phyloP scores from a whole-genome alignment of 176 grass and related monocot genomes.

The Phragmites australis region DNA sequence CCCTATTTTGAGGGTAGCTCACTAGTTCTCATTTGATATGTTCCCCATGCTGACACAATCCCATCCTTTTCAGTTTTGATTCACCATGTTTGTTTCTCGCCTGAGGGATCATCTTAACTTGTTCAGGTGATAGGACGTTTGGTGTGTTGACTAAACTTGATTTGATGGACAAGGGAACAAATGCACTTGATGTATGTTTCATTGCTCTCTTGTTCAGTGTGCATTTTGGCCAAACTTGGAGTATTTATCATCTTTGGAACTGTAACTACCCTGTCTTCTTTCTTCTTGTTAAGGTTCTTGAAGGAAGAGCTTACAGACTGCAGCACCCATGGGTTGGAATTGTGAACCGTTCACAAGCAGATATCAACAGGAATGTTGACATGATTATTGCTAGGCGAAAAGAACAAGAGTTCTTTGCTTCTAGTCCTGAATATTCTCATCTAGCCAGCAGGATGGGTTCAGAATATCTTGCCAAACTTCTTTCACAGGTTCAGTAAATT shows the following conservation, averaged over 20 bases:
- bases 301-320: constrained; percentile 80
- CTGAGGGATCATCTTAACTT: constrained; percentile 25
- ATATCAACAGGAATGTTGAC: constrained; percentile 82
- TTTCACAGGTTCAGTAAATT: constrained; percentile 58
- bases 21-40: constrained; percentile 16
- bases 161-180: constrained; percentile 91
- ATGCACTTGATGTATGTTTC: constrained; percentile 69
- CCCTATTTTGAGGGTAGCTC: background rate
- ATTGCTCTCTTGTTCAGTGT: constrained; percentile 13
- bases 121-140: constrained; percentile 78
- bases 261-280: background rate
- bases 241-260: background rate
- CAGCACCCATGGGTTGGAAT: constrained; percentile 93
- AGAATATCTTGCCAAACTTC: constrained; percentile 88
- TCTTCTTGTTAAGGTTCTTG: constrained; percentile 60
- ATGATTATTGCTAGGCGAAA: constrained; percentile 82
- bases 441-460: constrained; percentile 89
- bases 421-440: constrained; percentile 77
- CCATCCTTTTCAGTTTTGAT: constrained; percentile 22
- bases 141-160: constrained; percentile 88
- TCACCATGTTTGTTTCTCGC: constrained; percentile 30
- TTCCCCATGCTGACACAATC: background rate
- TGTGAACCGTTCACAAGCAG: constrained; percentile 89
- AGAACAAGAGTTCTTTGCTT: constrained; percentile 82
- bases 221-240: background rate